Conservation (phyloP, 2,329 filamentous ascomycete genomes). For the Aspergillus pseudonomiae region DNA sequence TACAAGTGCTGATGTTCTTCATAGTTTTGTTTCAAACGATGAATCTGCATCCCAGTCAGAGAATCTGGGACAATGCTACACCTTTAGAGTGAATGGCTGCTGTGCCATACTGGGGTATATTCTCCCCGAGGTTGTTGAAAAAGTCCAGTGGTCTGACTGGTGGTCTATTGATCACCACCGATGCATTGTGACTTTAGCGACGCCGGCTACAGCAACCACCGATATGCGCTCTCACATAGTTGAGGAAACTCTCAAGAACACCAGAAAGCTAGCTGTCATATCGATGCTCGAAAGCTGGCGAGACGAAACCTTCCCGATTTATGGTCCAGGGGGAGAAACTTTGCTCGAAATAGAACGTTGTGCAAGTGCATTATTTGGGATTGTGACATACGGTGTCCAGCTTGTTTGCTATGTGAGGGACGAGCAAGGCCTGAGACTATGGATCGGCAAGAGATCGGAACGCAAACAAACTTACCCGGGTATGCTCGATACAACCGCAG, state of each 20-base stretch:
- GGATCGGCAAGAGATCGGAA: conserved; percentile 29
- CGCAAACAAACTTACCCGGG: conserved; percentile 34
- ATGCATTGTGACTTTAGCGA: not conserved
- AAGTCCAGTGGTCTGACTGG: not conserved
- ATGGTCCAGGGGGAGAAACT: conserved; percentile 40
- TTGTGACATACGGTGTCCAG: conserved; percentile 50
- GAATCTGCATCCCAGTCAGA: not conserved
- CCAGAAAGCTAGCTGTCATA: not conserved
- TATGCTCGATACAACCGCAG: conserved; percentile 33
- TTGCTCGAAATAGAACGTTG: conserved; percentile 47
- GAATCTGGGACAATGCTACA: not conserved
- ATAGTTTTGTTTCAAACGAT: not conserved
- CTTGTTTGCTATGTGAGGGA: conserved; percentile 39
- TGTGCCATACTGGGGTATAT: not conserved
- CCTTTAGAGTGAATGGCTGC: not conserved
- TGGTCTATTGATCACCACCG: not conserved
- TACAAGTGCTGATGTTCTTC: too few relatives aligned
- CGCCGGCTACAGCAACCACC: too few relatives aligned
- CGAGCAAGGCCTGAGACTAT: conserved; percentile 21
- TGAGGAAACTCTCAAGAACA: not conserved
- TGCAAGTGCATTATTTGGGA: conserved; percentile 46
- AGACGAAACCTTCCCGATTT: conserved; percentile 47
- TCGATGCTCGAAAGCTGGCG: conserved; percentile 33
- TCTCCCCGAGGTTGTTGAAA: not conserved
- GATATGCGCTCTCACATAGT: not conserved